Base-by-base conservation (phyloP, 495 filamentous ascomycete species). In the Aspergillus kassunensis region DNA sequence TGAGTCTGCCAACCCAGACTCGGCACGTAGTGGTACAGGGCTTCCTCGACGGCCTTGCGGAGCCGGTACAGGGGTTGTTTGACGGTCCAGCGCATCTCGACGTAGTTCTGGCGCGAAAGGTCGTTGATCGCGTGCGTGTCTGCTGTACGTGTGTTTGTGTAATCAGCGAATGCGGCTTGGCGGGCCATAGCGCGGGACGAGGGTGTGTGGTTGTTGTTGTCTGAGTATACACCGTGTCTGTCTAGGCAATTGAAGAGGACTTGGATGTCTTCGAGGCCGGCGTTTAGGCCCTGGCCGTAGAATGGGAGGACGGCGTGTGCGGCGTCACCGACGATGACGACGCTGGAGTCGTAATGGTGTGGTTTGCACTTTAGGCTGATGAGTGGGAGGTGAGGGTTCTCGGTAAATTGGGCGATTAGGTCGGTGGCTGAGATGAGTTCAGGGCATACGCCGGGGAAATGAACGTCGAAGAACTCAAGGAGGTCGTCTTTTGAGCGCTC, bases 241-340 rank as follows among this genome's bases (percentile, higher is more conserved):
- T 92, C 87, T 24, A 92, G 78, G 20, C 78, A 59, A 35, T 85
- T 76, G 61, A 96, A 88, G 10, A 97, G 80, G 34, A 91, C 80
- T n/a, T 84, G 76, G 27, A 93, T 83, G 64, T 95, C 84, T 66
- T 93, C 86, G 49, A 98, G 79, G 2, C 90, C 84, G 16, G 93
- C 82, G 66, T 98, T 91, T 75, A 95, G 88, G 41, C 89, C 86
- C 61, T 97, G 87, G 18, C 88, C 87, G 70, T 93, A 89, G 74
- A 97, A 98, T 1, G 95, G 93, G 0, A 98, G 90, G 81, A 98
- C 96, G 41, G 93, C 95, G 69, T 98, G 95, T 6, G 93, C 93
- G 19, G 93, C 91, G 61, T 98, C 93, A 43, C 93, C 93, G 35
- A 98, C 59, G 51, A 98, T 88, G 46, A 95, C 89, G 19, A 75